Percentiles rank a stretch among this genome's conserved stretches.
These are phyloP conservation scores for Lasiosphaeria hispida DNA, from an alignment of 495 filamentous ascomycete species.

Conservation along the genomic window DNA sequence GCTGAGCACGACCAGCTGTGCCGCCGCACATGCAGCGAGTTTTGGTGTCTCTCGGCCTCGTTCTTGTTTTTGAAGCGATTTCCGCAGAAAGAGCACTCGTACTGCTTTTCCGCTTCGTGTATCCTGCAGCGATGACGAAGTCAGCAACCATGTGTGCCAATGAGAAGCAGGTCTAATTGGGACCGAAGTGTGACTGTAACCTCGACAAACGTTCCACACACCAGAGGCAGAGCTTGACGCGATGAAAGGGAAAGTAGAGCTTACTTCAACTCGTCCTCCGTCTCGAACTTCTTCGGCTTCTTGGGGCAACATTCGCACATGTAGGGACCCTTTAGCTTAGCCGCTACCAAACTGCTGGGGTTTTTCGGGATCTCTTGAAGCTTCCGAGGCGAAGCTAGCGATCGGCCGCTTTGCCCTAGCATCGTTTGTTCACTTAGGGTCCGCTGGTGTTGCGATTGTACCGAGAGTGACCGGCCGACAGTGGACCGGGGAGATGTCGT, in stretches of 20 bases:
- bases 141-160: not conserved
- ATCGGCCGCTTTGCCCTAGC: slow-evolving; percentile 26
- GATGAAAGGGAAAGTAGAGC: slow-evolving; percentile 22
- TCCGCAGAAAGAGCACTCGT: slow-evolving; percentile 84
- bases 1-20: slow-evolving; percentile 98
- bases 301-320: slow-evolving; percentile 98
- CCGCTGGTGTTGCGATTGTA: slow-evolving; percentile 43
- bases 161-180: not conserved
- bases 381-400: slow-evolving; percentile 47
- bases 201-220: too few species aligned
- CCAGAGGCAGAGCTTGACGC: too few species aligned
- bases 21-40: slow-evolving; percentile 89
- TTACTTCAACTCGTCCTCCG: slow-evolving; percentile 79
- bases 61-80: slow-evolving; percentile 99
- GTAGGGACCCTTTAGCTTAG: slow-evolving; percentile 54
- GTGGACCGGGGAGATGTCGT: slow-evolving; percentile 59
- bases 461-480: slow-evolving; percentile 36
- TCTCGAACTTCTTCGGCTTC: slow-evolving; percentile 97
- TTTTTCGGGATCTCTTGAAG: slow-evolving; percentile 44
- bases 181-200: too few species aligned
- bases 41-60: slow-evolving; percentile 96
- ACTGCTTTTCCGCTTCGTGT: slow-evolving; percentile 95
- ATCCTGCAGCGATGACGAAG: slow-evolving; percentile 33
- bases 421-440: slow-evolving; percentile 40
- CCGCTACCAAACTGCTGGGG: slow-evolving; percentile 29